Conservation (phyloP, 164 flowering plant species). For the Macadamia integrifolia region DNA sequence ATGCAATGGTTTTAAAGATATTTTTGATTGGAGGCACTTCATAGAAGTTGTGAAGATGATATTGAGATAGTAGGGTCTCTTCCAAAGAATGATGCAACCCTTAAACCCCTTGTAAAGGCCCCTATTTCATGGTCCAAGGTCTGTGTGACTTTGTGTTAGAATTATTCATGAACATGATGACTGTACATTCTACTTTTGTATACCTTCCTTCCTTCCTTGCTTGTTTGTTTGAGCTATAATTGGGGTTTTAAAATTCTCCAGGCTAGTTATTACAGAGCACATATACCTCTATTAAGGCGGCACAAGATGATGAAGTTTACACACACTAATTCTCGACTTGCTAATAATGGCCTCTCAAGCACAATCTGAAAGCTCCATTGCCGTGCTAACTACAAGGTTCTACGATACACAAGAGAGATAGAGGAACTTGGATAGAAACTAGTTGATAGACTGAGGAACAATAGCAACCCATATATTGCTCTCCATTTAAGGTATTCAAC, state of each 20-base stretch:
- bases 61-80: slow-evolving; percentile 62
- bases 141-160: neutral
- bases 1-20: slow-evolving; percentile 66
- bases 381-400: slow-evolving; percentile 73
- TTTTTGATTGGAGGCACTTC: slow-evolving; percentile 81
- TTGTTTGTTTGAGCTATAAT: neutral
- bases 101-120: slow-evolving; percentile 50
- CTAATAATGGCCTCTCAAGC: slow-evolving; percentile 64
- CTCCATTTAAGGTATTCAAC: slow-evolving; percentile 77
- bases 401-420: slow-evolving; percentile 54
- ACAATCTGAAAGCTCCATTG: slow-evolving; percentile 73
- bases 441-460: slow-evolving; percentile 45
- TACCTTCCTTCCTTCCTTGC: neutral
- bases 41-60: slow-evolving; percentile 62
- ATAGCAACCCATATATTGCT: slow-evolving; percentile 59
- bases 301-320: slow-evolving; percentile 74
- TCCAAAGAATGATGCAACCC: slow-evolving; percentile 35
- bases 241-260: slow-evolving; percentile 21
- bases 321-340: slow-evolving; percentile 76
- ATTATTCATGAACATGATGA: too few species aligned
- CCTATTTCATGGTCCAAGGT: slow-evolving; percentile 96
- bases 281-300: slow-evolving; percentile 45
- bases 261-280: slow-evolving; percentile 78
- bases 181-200: neutral
- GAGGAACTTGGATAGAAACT: slow-evolving; percentile 60